A percentile compares a stretch with the other conserved stretches of the same genome.
phyloP scores from a whole-genome alignment of 352 stramenopile species.

The Phytophthora aleatoria region DNA sequence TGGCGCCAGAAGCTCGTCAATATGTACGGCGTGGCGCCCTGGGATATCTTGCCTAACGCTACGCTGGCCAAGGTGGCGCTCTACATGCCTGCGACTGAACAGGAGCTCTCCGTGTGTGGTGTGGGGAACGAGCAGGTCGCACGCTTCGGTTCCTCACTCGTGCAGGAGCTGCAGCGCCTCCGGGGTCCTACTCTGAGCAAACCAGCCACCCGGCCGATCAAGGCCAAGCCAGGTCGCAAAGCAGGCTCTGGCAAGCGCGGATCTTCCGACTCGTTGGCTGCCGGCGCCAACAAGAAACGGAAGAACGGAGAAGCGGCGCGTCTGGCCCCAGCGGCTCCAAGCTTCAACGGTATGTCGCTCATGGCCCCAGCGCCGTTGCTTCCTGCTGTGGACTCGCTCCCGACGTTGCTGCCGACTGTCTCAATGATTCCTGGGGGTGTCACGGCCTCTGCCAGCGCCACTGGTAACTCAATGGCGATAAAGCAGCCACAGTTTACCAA shows the following conservation, averaged over 20 bases:
- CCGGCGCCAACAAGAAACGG: conserved; percentile 33
- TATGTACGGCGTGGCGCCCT: conserved; percentile 68
- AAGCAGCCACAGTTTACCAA: conserved; percentile 32
- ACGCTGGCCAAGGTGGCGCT: conserved; percentile 76
- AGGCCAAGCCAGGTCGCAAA: conserved; percentile 28
- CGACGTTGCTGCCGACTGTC: conserved; percentile 57
- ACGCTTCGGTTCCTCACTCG: conserved; percentile 64
- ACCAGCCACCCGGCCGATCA: conserved; percentile 11
- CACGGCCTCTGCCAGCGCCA: conserved; percentile 2
- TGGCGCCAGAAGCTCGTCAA: conserved; percentile 84
- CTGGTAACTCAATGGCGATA: conserved; percentile 21
- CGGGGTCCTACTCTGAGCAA: conserved; percentile 15
- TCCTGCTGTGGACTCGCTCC: conserved; percentile 48
- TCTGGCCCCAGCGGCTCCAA: conserved; percentile 29
- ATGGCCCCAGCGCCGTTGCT: conserved; percentile 47
- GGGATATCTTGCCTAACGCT: conserved; percentile 76
- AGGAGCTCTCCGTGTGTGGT: conserved; percentile 64
- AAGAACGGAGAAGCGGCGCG: conserved; percentile 31
- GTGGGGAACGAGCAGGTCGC: conserved; percentile 50
- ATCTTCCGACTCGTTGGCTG: conserved; percentile 19
- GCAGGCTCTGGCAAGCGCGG: conserved; percentile 27
- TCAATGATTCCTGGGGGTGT: conserved; percentile 32
- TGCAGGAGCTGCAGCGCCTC: conserved; percentile 56
- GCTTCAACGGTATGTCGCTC: conserved; percentile 27
- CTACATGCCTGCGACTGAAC: conserved; percentile 52